These are phyloP conservation scores for Apophysomyces variabilis DNA, from an alignment of 371 early-diverging fungal genomes.

Conservation along the genomic window DNA sequence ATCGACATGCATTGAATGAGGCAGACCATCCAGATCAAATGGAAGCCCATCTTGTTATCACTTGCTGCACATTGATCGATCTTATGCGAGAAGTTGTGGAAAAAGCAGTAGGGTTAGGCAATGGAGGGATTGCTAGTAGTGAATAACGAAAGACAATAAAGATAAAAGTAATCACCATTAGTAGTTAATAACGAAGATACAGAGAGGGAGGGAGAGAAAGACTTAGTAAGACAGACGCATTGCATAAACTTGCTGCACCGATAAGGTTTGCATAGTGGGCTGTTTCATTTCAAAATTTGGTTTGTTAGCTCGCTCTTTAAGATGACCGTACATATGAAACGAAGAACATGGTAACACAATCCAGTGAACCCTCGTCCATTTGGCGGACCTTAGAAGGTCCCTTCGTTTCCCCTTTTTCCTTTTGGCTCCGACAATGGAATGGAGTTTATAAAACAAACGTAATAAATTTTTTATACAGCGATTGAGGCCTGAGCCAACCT, in stretches of 20 bases:
- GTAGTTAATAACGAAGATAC: not conserved
- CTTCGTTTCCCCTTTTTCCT: not conserved
- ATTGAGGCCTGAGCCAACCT: too few species aligned
- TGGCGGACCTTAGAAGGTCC: conserved; percentile 8
- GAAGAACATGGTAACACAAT: not conserved
- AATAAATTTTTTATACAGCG: not conserved
- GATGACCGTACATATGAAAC: conserved; percentile 1
- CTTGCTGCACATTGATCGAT: conserved; percentile 54
- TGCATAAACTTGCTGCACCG: not conserved
- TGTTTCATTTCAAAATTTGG: conserved; percentile 7
- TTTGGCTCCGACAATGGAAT: conserved; percentile 9
- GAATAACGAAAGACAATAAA: conserved; percentile 16
- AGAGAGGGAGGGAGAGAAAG: too few species aligned
- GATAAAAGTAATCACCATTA: not conserved
- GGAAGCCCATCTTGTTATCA: conserved; percentile 44
- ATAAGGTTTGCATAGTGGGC: conserved; percentile 11
- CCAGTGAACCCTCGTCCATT: conserved; percentile 5
- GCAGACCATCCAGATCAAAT: conserved; percentile 33
- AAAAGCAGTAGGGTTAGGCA: conserved; percentile 50
- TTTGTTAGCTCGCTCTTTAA: not conserved
- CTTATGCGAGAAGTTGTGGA: conserved; percentile 56
- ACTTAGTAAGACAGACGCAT: too few species aligned
- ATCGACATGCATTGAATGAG: conserved; percentile 30
- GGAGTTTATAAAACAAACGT: not conserved
- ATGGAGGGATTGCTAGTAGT: conserved; percentile 51